A percentile compares a stretch with the other conserved stretches of the same genome.
phyloP scores from a whole-genome alignment of 2,329 filamentous ascomycete genomes.

The Sporothrix phasma region DNA sequence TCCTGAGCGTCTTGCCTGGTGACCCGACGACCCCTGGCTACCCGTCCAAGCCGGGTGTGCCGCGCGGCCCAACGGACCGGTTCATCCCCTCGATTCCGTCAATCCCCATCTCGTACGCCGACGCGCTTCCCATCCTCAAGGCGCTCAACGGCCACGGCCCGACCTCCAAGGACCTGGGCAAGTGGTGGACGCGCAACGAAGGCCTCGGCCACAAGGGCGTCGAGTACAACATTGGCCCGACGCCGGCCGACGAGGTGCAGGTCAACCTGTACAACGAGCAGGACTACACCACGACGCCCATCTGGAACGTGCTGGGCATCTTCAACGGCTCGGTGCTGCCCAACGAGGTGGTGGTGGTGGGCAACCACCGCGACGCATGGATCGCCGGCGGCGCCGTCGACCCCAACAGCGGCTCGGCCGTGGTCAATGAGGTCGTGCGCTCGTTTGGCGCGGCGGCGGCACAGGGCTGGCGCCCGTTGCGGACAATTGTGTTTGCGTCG shows the following conservation, averaged over 20 bases:
- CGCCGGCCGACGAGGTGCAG: constrained; percentile 54
- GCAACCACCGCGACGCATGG: constrained; percentile 79
- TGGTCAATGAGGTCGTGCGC: constrained; percentile 65
- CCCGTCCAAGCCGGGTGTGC: constrained; percentile 80
- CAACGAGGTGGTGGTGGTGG: constrained; percentile 77
- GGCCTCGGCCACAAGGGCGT: constrained; percentile 73
- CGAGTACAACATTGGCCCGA: constrained; percentile 75
- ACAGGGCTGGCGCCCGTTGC: constrained; percentile 70
- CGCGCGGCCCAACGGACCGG: constrained; percentile 58
- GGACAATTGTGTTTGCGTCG: constrained; percentile 82
- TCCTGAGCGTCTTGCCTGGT: constrained; percentile 58
- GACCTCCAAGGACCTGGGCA: constrained; percentile 61
- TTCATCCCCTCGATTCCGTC: constrained; percentile 80
- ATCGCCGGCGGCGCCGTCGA: constrained; percentile 62
- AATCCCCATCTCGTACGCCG: constrained; percentile 20
- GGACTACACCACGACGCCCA: constrained; percentile 67
- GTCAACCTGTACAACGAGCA: constrained; percentile 71
- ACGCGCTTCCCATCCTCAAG: constrained; percentile 17
- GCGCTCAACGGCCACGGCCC: constrained; percentile 84
- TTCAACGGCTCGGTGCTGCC: constrained; percentile 72
- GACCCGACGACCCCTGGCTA: constrained; percentile 91
- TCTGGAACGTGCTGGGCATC: constrained; percentile 87
- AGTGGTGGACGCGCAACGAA: constrained; percentile 58
- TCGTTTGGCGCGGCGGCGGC: constrained; percentile 61
- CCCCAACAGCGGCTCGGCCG: constrained; percentile 73